phyloP scores from a whole-genome alignment of 148 eudicot species.

The Oxyria digyna region DNA sequence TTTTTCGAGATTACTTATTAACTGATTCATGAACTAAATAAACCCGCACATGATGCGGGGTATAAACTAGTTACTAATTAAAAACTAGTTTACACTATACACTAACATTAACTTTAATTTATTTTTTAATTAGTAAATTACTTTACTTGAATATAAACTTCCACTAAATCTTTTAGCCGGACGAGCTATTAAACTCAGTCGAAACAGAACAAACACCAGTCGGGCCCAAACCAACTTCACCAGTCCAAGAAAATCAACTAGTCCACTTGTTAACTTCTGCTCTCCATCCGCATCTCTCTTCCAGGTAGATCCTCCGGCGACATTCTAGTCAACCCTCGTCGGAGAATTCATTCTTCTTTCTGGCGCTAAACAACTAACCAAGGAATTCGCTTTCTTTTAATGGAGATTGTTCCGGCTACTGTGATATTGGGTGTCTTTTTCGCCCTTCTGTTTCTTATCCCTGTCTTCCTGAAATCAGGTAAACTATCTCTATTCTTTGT shows the following conservation, averaged over 20 bases:
- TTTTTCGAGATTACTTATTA: too few relatives aligned
- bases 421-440: conserved; percentile 29
- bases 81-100: too few relatives aligned
- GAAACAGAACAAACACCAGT: neutral
- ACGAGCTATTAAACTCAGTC: neutral
- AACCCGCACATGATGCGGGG: too few relatives aligned
- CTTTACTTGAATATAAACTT: too few relatives aligned
- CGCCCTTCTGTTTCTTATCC: conserved; percentile 33
- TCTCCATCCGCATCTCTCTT: neutral
- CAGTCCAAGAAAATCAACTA: neutral
- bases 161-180: too few relatives aligned
- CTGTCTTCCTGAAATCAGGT: conserved; percentile 47
- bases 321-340: neutral
- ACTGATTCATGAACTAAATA: too few relatives aligned
- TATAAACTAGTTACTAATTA: too few relatives aligned
- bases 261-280: neutral
- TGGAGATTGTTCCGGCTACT: conserved; percentile 31
- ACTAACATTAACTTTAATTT: too few relatives aligned
- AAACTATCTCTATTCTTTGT: conserved; percentile 9
- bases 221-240: neutral
- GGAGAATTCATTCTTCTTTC: neutral
- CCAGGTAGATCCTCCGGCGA: neutral
- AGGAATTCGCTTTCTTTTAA: conserved; percentile 9
- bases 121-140: too few relatives aligned
- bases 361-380: neutral